Base-by-base conservation (phyloP, 176 grass and related monocot species). In the Carex cristatella region DNA sequence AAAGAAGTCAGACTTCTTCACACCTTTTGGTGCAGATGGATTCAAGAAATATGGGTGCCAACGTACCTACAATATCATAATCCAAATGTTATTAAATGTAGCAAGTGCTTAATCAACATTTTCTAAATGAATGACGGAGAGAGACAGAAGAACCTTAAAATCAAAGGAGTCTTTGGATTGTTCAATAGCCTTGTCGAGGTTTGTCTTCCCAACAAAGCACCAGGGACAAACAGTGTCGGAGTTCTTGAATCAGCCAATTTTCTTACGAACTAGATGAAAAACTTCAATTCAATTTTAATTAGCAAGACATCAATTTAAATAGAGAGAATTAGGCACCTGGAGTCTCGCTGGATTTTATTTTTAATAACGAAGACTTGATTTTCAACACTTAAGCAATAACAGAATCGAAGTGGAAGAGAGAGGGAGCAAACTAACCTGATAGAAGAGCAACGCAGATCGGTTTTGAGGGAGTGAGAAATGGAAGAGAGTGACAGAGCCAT, bases 41-140 rank as follows among this genome's bases (percentile, higher is more conserved):
- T 98, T 90, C 5, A 95, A 80, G 79, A 93, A 94, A 81, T 89
- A 98, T 16, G 95, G 95, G 89, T 98, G 95, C 95, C 95, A 98
- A 30, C 83, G 88, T 32, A 95, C 88, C 95, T 98, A 74, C 48
- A 11, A 83, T 76, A 65, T 28, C 63, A 86, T 60, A 51, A 61
- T 13, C 2, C 4, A 48, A 10, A 15, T 65, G 65, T 64, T 53
- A 53, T 72, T 11, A 83, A 5, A 7, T 3, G 6, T 9, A 48
- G 7, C 54, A 63, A 30, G 61, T 37, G 66, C 9, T 75, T 65
- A 56, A 86, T 13, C 7, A 35, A 56, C 16, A 49, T 61, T 49
- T 55, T 54, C 35, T 2, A 60, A n/a, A 12, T 42, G 12, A 18
- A 80, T 57, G 15, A 10, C 30, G 65, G 74, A 78, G 63, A 84